A percentile compares a stretch with the other conserved stretches of the same genome.
phyloP scores from a whole-genome alignment of 257 asterid species.

The Capsicum chinense region DNA sequence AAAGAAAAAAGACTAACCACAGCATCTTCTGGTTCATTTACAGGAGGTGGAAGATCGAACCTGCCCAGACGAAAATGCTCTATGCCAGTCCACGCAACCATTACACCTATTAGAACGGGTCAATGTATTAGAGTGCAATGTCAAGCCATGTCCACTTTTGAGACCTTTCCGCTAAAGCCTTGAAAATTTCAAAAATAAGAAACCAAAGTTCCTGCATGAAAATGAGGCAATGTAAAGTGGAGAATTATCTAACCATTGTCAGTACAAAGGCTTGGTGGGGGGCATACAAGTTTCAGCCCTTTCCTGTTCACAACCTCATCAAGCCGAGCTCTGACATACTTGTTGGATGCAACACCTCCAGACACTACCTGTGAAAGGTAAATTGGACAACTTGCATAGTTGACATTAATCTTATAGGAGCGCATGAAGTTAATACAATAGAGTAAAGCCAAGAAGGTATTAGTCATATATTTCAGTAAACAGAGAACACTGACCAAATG shows the following conservation, averaged over 20 bases:
- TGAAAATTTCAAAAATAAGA: not conserved
- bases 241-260: slow-evolving; percentile 70
- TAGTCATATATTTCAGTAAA: slow-evolving; percentile 1
- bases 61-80: slow-evolving; percentile 92
- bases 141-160: not conserved
- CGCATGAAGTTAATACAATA: slow-evolving; percentile 17
- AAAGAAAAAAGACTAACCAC: slow-evolving; percentile 49
- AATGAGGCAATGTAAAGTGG: not conserved
- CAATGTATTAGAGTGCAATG: slow-evolving; percentile 15
- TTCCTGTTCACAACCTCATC: slow-evolving; percentile 59
- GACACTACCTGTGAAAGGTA: slow-evolving; percentile 75
- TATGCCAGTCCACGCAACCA: slow-evolving; percentile 97
- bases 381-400: slow-evolving; percentile 21
- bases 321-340: slow-evolving; percentile 75
- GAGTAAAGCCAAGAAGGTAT: not conserved
- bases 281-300: slow-evolving; percentile 82
- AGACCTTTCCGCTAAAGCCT: not conserved
- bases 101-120: slow-evolving; percentile 62
- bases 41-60: slow-evolving; percentile 92
- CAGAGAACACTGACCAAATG: slow-evolving; percentile 60
- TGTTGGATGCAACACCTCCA: slow-evolving; percentile 98
- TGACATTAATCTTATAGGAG: slow-evolving; percentile 23
- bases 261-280: slow-evolving; percentile 95
- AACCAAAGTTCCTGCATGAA: not conserved
- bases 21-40: slow-evolving; percentile 86